Evolutionary conservation across 2,329 filamentous ascomycete species (phyloP).

Genomic region (Triangularia verruculosa): DNA sequence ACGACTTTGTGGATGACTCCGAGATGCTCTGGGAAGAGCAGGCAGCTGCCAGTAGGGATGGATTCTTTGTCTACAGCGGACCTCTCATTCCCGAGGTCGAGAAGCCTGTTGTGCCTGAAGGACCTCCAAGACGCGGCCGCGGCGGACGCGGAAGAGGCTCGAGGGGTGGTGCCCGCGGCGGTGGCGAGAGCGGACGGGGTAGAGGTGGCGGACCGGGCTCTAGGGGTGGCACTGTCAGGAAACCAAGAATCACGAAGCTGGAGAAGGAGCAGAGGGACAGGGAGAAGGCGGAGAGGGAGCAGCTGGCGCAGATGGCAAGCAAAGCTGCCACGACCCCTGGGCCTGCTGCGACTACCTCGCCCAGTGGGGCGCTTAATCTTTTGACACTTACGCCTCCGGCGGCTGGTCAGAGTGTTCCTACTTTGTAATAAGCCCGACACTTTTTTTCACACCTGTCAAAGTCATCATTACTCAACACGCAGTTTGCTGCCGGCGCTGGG

Average conservation of each 20-base stretch:
- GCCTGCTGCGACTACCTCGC: not conserved
- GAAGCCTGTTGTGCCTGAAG: constrained; percentile 63
- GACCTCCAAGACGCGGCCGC: constrained; percentile 66
- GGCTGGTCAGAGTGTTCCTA: not conserved
- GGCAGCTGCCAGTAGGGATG: constrained; percentile 88
- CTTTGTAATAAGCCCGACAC: not conserved
- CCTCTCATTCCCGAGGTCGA: constrained; percentile 84
- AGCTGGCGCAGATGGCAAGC: constrained; percentile 41
- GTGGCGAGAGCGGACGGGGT: constrained; percentile 45
- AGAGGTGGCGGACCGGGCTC: constrained; percentile 62
- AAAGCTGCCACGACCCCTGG: constrained; percentile 5
- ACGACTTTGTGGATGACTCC: constrained; percentile 88
- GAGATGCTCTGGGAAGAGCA: constrained; percentile 95
- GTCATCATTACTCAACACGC: not conserved
- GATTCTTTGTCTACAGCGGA: constrained; percentile 97
- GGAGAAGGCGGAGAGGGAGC: constrained; percentile 75
- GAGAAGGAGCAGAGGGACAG: constrained; percentile 77
- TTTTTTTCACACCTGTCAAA: not conserved
- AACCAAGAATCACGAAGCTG: constrained; percentile 82
- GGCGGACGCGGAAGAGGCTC: constrained; percentile 57
- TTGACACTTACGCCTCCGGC: not conserved
- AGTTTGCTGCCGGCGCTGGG: not conserved
- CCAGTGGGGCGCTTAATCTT: not conserved
- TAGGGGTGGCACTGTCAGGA: constrained; percentile 71
- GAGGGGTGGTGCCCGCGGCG: constrained; percentile 54